Base-by-base conservation (phyloP, 2,329 filamentous ascomycete species). In the Alternaria sp. region DNA sequence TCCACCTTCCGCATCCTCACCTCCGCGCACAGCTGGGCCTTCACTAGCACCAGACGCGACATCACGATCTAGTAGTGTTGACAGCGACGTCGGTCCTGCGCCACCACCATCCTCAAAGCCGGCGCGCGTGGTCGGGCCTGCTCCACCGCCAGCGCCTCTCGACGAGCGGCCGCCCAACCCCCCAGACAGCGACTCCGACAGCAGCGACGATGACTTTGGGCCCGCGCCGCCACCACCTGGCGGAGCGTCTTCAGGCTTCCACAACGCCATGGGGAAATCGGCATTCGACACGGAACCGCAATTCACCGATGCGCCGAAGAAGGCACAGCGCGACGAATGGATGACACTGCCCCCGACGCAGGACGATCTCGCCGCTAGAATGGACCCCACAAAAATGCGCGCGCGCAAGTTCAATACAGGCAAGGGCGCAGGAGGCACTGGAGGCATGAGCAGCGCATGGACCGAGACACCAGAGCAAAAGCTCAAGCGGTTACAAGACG, bases 401-500 rank as follows among this genome's bases (percentile, higher is more conserved):
- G 90, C 89, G 67, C 90, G 93, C 64, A 94, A 92, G 69, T 98
- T 97, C 83, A 89, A 93, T 55, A 91, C 91, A 0, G 88, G 89
- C 6, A 89, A 88, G 73, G 84, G 86, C 4, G 84, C 87, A 2
- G 84, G 83, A 65, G 82, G 80, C 9, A 79, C 80, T 5, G 76
- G 76, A n/a, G 78, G 81, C 49, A 87, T 87, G 74, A 89, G 88
- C 21, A 74, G 68, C 53, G 88, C 95, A 46, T 98, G 95, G 95
- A 94, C 93, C 1, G 95, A 98, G 79, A 97, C 93, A 9, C 92
- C 93, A 0, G 92, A 95, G 77, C 88, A 97, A 80, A 97, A 96
- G 79, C 88, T 92, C 61, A 90, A 91, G 79, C 87, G 93, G 43
- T 81, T 97, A 21, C 90, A 91, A 71, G 89, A 97, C 77, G 89